Evolutionary conservation across 2,329 filamentous ascomycete species (phyloP).

Genomic region (Epicoccum nigrum): DNA sequence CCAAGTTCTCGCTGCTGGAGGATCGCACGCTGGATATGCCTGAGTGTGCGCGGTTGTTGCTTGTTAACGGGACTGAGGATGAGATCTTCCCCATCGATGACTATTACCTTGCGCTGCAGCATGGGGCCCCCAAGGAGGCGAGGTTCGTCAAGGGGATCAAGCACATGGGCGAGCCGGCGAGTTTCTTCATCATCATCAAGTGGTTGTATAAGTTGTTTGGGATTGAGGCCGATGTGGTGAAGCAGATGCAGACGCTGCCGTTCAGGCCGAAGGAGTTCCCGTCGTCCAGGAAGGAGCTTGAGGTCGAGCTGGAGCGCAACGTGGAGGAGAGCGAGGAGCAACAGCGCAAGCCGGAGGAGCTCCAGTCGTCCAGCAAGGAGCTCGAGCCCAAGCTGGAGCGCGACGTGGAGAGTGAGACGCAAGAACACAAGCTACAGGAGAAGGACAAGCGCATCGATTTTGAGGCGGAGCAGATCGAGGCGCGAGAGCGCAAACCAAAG

Average conservation of each 20-base stretch:
- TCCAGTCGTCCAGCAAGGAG: slow-evolving; percentile 91
- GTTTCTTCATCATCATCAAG: slow-evolving; percentile 55
- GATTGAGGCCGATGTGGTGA: slow-evolving; percentile 49
- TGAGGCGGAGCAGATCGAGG: slow-evolving; percentile 98
- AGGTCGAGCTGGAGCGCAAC: slow-evolving; percentile 91
- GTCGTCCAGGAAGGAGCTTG: no score
- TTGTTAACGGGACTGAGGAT: slow-evolving; percentile 65
- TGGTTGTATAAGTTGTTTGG: slow-evolving; percentile 59
- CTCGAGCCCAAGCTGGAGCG: slow-evolving; percentile 93
- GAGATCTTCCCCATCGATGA: slow-evolving; percentile 69
- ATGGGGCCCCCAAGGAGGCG: slow-evolving; percentile 61
- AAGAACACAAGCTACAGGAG: slow-evolving; percentile 82
- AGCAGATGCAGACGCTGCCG: slow-evolving; percentile 56
- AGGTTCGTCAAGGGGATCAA: slow-evolving; percentile 52
- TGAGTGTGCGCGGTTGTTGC: slow-evolving; percentile 56
- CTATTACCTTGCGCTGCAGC: slow-evolving; percentile 60
- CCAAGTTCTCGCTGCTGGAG: slow-evolving; percentile 61
- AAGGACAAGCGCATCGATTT: slow-evolving; percentile 84
- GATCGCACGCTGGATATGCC: slow-evolving; percentile 61
- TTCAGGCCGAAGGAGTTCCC: slow-evolving; percentile 54
- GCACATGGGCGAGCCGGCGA: slow-evolving; percentile 60
- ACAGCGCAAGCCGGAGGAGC: slow-evolving; percentile 89
- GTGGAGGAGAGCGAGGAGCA: slow-evolving; percentile 94
- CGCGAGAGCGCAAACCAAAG: no score
- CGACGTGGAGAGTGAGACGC: slow-evolving; percentile 93